phyloP scores from a whole-genome alignment of 306 rosid genomes.

The Citrullus amarus region DNA sequence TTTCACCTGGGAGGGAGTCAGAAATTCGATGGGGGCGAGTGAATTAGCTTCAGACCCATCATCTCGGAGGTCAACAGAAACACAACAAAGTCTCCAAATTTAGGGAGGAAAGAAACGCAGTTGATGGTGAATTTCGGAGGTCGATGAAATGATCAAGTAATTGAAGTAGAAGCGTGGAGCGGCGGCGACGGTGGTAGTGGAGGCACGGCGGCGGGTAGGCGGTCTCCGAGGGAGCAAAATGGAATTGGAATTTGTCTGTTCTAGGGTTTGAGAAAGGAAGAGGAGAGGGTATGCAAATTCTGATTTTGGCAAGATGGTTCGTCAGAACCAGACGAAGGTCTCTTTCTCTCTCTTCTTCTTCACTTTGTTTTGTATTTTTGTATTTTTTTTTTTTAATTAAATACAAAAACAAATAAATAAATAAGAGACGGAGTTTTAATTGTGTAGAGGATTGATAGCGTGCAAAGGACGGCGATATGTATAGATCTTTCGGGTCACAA shows the following conservation, averaged over 20 bases:
- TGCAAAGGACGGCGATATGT: slow-evolving; percentile 8
- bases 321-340: not conserved
- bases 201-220: not conserved
- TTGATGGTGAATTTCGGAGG: not conserved
- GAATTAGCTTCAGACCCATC: not conserved
- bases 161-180: not conserved
- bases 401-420: not conserved
- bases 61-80: not conserved
- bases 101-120: not conserved
- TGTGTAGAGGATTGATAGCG: not conserved
- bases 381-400: not conserved
- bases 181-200: not conserved
- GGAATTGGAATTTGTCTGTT: slow-evolving; percentile 5
- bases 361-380: not conserved
- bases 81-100: not conserved
- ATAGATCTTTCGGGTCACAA: not conserved
- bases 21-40: not conserved
- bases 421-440: slow-evolving; percentile 3
- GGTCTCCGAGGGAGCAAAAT: not conserved
- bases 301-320: slow-evolving; percentile 1
- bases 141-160: not conserved
- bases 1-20: not conserved
- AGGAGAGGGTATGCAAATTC: not conserved
- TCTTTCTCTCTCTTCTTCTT: slow-evolving; percentile 2
- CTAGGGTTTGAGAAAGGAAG: slow-evolving; percentile 1